These are phyloP conservation scores for Xylaria acuta DNA, from an alignment of 495 filamentous ascomycete species.

Conservation along the genomic window DNA sequence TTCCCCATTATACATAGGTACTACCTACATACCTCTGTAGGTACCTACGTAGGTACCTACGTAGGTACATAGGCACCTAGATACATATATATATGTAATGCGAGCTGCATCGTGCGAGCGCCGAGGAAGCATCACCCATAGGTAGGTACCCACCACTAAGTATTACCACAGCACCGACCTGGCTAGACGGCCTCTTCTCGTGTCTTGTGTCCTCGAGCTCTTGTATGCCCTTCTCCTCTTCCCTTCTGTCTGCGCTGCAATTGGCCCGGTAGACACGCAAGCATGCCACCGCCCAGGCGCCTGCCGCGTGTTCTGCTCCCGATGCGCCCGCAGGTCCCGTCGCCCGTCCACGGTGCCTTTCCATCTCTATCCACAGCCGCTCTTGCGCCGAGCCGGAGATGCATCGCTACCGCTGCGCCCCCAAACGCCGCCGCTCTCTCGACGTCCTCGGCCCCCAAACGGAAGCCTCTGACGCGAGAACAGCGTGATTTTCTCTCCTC, in stretches of 20 bases:
- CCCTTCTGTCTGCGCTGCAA: neutral
- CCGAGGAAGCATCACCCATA: neutral
- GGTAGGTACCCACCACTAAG: neutral
- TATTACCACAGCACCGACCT: neutral
- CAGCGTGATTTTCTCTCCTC: slow-evolving; percentile 80
- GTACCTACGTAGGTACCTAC: neutral
- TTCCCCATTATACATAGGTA: too few relatives aligned
- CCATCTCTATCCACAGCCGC: neutral
- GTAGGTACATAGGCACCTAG: too few relatives aligned
- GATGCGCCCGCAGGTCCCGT: neutral
- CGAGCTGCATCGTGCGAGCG: slow-evolving; percentile 10
- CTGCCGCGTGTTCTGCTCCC: neutral
- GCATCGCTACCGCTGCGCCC: neutral
- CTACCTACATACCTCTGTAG: too few relatives aligned
- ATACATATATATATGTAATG: too few relatives aligned
- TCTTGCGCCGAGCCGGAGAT: slow-evolving; percentile 13
- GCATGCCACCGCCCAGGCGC: slow-evolving; percentile 10
- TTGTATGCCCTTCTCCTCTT: too few relatives aligned
- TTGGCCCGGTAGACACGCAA: neutral
- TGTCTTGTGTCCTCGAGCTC: neutral
- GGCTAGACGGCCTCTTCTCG: too few relatives aligned
- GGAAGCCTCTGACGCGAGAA: slow-evolving; percentile 68
- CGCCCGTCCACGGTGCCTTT: neutral
- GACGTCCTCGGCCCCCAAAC: slow-evolving; percentile 37
- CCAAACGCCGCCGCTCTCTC: slow-evolving; percentile 18